Evolutionary conservation across 2,329 filamentous ascomycete genomes (phyloP), one percentile per base, ranked within the genome.

Genomic region (Aaosphaeria arxii): DNA sequence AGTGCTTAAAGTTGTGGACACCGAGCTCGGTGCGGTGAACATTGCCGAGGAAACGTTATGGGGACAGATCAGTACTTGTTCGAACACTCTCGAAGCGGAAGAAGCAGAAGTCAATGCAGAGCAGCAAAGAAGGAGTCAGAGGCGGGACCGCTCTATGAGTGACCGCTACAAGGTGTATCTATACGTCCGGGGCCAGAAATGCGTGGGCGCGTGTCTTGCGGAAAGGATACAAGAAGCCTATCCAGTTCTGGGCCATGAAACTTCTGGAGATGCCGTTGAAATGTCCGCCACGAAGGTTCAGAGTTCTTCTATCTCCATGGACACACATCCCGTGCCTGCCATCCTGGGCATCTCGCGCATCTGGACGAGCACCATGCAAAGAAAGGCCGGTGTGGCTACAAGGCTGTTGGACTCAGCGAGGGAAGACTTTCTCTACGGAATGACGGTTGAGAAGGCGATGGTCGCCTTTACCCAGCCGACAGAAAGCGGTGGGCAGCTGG

Each of bases 381-480:
- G 83, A 31, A 70, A 79, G 39, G 75, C 78, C 54, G 81, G 82
- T 6, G 77, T 85, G 45, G 84, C 82, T 4, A 76, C 75, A 45
- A 73, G 75, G 46, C 66, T 87, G 41, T 64, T 86, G 13, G 79
- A 86, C 50, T 76, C 74, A 47, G 79, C 80, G 28, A 71, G 78
- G 46, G 73, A 70, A 48, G 75, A 79, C 57, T 83, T 83, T 57
- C 73, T 82, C 45, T 78, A 80, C 50, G 77, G 78, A 2, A 71
- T 81, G 65, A 74, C 75, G 36, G 73, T 84, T 42, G 71, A 75
- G 13, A 83, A 81, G 62, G 71, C 74, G 7, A 65, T 77, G 58
- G 72, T 86, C 36, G 83, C 83, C 3, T 86, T 87, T 67, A 85
- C 82, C 56, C 82, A 85, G 57, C 83, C 83, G n/a, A 87, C 84